Conservation (phyloP, 1,284 basidiomycete species). For the Anthracocystis walkeri region DNA sequence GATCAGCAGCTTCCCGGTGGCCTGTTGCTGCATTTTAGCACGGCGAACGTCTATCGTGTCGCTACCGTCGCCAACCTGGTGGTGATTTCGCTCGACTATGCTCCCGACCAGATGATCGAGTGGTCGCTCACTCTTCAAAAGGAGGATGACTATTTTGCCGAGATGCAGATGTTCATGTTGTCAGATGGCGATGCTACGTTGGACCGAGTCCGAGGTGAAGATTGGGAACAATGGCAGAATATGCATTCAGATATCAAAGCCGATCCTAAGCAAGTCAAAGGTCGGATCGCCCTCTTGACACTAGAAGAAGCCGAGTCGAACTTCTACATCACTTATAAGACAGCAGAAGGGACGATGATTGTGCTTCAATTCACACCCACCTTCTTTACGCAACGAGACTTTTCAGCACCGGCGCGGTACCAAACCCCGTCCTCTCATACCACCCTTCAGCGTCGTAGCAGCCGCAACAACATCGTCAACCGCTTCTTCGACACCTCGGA, state of each 20-base stretch:
- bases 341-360: slow-evolving; percentile 12
- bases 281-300: background rate
- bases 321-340: slow-evolving; percentile 23
- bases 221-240: slow-evolving; percentile 8
- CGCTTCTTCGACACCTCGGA: slow-evolving; percentile 29
- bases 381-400: slow-evolving; percentile 14
- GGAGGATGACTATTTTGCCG: slow-evolving; percentile 1
- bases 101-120: slow-evolving; percentile 24
- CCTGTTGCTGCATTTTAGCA: slow-evolving; percentile 73
- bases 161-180: slow-evolving; percentile 16
- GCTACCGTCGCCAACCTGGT: slow-evolving; percentile 23
- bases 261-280: slow-evolving; percentile 1
- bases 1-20: slow-evolving; percentile 37
- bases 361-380: slow-evolving; percentile 16
- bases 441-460: background rate
- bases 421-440: background rate
- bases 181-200: background rate
- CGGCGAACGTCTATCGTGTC: slow-evolving; percentile 72
- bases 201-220: background rate
- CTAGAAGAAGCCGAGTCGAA: background rate
- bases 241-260: slow-evolving; percentile 18
- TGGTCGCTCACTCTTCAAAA: slow-evolving; percentile 16
- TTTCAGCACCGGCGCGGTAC: slow-evolving; percentile 18
- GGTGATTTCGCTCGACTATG: slow-evolving; percentile 26
- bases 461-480: slow-evolving; percentile 8